Base-by-base conservation (phyloP, 2,329 filamentous ascomycete genomes). In the Pseudopyricularia javanii region DNA sequence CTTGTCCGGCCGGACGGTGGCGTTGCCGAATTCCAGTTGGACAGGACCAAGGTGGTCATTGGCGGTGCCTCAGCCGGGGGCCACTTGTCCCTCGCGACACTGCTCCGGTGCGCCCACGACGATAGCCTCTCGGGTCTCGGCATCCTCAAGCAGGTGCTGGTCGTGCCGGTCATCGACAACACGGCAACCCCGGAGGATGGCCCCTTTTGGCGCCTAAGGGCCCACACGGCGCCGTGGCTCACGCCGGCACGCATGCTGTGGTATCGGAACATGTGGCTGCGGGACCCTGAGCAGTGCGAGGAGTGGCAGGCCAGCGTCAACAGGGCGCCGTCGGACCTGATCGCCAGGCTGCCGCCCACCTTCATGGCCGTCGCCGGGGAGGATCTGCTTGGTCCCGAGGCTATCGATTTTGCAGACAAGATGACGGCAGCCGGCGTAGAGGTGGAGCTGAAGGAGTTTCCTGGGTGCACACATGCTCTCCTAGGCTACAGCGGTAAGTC, bases 261-360 rank as follows among this genome's bases (percentile, higher is more conserved):
- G 62, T 68, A 68, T 53, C 63, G 66, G 15, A 54, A 59, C 33
- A 60, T 66, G 50, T 68, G 67, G 47, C 59, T 68, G n/a, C 47
- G 60, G 1, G 56, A 54, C 9, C 50, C 57, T 8, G 57, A 57
- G 4, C 56, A 64, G 14, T 59, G 56, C 20, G 50, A 52, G 11
- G 57, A 55, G 34, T 68, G 64, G 59, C 61, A 67, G 20, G 63
- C 64, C 8, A 66, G 63, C 17, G 65, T 65, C 11, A 63, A 64
- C 43, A 50, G 59, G 17, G 59, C 63, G 3, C 56, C 63, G 0
- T 51, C 56, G 3, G 26, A 54, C 5, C 32, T 66, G 7, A 34
- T 68, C n/a, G 55, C 47, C 17, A 59, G 56, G 15, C 56, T 64
- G 8, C 66, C 66, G 15, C 60, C 54, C 37, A 64, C 64, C 1